Evolutionary conservation across 2,329 filamentous ascomycete species (phyloP).

Genomic region (Furcasterigmium sp.): DNA sequence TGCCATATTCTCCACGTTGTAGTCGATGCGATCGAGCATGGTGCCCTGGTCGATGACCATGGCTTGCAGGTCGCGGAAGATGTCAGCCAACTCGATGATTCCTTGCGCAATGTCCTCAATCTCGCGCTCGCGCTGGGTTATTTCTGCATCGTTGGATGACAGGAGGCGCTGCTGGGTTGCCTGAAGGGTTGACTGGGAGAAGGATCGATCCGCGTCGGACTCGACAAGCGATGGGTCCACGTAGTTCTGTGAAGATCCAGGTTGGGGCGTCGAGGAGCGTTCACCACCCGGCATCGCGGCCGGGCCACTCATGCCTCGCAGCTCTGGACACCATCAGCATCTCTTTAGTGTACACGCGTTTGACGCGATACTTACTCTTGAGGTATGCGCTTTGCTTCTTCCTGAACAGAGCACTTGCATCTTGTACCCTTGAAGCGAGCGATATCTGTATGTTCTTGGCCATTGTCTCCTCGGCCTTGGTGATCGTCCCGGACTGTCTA

Average conservation of each 20-base stretch:
- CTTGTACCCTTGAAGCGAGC: conserved; percentile 80
- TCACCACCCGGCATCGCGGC: conserved; percentile 46
- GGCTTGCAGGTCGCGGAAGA: conserved; percentile 91
- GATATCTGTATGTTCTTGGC: conserved; percentile 93
- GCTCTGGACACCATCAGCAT: conserved; percentile 45
- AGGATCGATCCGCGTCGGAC: conserved; percentile 87
- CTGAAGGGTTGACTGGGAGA: conserved; percentile 83
- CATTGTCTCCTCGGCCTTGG: conserved; percentile 86
- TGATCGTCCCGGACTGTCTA: conserved; percentile 66
- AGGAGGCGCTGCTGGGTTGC: conserved; percentile 65
- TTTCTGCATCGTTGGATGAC: conserved; percentile 74
- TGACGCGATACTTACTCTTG: conserved; percentile 58
- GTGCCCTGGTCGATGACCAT: conserved; percentile 95
- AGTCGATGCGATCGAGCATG: conserved; percentile 91
- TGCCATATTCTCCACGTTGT: conserved; percentile 96
- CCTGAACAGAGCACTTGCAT: conserved; percentile 84
- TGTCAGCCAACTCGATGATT: conserved; percentile 93
- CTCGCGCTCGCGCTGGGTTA: conserved; percentile 88
- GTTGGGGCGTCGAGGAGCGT: conserved; percentile 44
- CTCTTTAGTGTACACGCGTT: neutral
- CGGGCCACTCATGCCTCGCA: conserved; percentile 64
- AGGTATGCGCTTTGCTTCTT: conserved; percentile 97
- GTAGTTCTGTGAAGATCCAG: conserved; percentile 43
- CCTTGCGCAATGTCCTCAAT: conserved; percentile 98
- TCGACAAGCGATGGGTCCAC: conserved; percentile 85